A percentile compares a stretch with the other conserved stretches of the same genome.
Conservation (phyloP, 2,329 filamentous ascomycete species). For the Tolypocladium tropicale region DNA sequence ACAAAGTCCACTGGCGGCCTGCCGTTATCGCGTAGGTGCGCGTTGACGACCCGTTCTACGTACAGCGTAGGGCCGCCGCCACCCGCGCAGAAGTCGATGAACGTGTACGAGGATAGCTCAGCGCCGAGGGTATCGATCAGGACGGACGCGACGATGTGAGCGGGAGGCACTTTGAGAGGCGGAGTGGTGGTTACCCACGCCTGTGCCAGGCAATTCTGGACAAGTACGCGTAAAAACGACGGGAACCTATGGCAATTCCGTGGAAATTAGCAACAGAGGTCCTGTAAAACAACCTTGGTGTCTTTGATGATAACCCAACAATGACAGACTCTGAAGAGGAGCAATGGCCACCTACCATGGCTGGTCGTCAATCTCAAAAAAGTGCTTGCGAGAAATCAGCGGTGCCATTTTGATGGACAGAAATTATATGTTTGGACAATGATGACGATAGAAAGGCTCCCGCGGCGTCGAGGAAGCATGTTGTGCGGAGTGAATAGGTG, state of each 20-base stretch:
- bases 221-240: neutral
- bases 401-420: conserved; percentile 27
- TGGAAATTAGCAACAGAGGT: neutral
- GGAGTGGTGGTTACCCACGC: neutral
- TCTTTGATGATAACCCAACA: too few species aligned
- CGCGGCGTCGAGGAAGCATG: neutral
- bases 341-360: conserved; percentile 37
- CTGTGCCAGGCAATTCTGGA: neutral
- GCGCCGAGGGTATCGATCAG: conserved; percentile 40
- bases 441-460: neutral
- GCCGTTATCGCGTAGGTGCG: conserved; percentile 18
- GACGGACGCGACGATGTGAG: conserved; percentile 47
- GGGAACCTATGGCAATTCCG: neutral
- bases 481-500: neutral
- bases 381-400: conserved; percentile 47
- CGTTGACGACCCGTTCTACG: conserved; percentile 51
- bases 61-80: conserved; percentile 59
- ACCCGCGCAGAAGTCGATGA: conserved; percentile 69
- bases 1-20: conserved; percentile 41
- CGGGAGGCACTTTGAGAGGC: conserved; percentile 24
- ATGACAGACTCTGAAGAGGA: neutral
- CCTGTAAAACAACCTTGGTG: too few species aligned
- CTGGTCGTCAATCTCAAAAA: conserved; percentile 60
- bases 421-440: neutral
- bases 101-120: conserved; percentile 42